These are phyloP conservation scores for Chlorella variabilis DNA, from an alignment of 163 green algal genomes.

Conservation along the genomic window DNA sequence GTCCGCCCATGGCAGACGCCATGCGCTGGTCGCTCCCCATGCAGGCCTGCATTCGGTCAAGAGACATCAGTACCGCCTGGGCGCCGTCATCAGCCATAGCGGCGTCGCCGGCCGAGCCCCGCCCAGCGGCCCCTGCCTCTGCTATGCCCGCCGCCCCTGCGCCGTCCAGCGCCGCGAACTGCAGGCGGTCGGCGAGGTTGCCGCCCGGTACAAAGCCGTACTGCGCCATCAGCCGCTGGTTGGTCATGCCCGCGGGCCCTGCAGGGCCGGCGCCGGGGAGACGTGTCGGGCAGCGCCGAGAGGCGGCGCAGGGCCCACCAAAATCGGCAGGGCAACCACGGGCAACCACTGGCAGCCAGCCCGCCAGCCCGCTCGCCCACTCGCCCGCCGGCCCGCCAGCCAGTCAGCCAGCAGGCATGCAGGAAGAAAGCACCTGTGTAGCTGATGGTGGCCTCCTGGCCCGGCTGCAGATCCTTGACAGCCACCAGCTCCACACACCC, in stretches of 20 bases:
- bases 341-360: no score
- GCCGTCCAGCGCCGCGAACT: constrained; percentile 15
- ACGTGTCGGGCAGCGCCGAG: no score
- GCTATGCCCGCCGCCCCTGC: background rate
- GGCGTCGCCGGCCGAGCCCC: background rate
- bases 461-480: constrained; percentile 50
- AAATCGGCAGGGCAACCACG: no score
- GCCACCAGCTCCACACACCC: constrained; percentile 61
- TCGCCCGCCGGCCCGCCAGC: no score
- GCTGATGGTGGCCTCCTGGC: constrained; percentile 68
- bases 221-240: constrained; percentile 73
- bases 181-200: constrained; percentile 64
- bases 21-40: constrained; percentile 33
- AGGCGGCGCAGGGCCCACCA: no score
- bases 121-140: background rate
- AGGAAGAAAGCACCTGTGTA: constrained; percentile 59
- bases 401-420: background rate
- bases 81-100: no score
- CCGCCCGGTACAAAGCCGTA: constrained; percentile 71
- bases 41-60: constrained; percentile 40
- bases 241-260: constrained; percentile 59
- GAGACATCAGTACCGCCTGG: constrained; percentile 1
- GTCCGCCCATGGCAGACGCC: constrained; percentile 31
- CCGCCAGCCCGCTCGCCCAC: no score
- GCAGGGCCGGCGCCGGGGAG: background rate